Evolutionary conservation across 2,329 filamentous ascomycete species (phyloP).

Genomic region (Hypoxylon sp.): DNA sequence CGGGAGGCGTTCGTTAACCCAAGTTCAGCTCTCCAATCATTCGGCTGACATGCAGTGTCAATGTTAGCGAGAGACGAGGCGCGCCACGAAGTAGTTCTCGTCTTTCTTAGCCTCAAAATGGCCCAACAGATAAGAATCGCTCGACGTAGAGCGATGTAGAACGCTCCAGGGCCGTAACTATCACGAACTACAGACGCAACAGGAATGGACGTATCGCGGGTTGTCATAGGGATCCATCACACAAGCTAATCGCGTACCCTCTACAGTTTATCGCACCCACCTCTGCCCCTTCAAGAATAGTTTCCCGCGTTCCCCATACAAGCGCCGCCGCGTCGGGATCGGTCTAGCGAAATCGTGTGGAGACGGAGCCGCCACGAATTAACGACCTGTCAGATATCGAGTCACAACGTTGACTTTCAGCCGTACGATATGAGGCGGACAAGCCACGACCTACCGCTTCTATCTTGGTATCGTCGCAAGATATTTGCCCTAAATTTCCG

Average conservation of each 20-base stretch:
- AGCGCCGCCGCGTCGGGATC: slow-evolving; percentile 10
- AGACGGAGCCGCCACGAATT: background rate
- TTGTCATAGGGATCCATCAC: slow-evolving; percentile 10
- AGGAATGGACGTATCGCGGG: slow-evolving; percentile 1
- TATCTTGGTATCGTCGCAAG: background rate
- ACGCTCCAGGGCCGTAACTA: background rate
- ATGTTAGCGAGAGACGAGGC: background rate
- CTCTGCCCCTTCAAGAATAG: slow-evolving; percentile 13
- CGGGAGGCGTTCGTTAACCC: slow-evolving; percentile 2
- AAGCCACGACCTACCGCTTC: background rate
- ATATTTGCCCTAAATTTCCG: background rate
- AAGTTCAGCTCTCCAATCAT: background rate
- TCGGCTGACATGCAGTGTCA: background rate
- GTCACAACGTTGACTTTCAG: background rate
- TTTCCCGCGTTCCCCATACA: slow-evolving; percentile 4
- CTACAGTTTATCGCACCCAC: background rate
- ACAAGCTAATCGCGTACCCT: slow-evolving; percentile 21
- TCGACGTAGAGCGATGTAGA: background rate
- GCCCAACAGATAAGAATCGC: slow-evolving; percentile 3
- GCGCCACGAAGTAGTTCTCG: background rate
- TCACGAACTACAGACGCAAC: background rate
- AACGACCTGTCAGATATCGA: slow-evolving; percentile 1
- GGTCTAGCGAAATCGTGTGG: background rate
- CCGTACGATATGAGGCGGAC: background rate
- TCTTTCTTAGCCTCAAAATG: background rate